phyloP scores from a whole-genome alignment of 2,329 filamentous ascomycete species.

The Xylaria sp. region DNA sequence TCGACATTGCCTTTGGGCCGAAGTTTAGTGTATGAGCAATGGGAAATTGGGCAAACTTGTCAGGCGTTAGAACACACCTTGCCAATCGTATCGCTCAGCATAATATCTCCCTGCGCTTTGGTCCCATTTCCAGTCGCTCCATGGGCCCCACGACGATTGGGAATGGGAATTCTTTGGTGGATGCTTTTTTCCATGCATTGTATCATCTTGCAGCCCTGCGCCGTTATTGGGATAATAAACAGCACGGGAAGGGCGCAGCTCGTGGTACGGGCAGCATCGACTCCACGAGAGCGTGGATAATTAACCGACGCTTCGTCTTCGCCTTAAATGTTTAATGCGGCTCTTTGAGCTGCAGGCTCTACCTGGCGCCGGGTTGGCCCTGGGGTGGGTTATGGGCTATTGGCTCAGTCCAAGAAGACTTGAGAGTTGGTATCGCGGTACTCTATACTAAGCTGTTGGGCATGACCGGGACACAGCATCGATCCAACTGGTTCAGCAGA shows the following conservation, averaged over 20 bases:
- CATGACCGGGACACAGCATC: constrained; percentile 8
- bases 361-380: constrained; percentile 36
- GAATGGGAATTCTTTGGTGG: constrained; percentile 38
- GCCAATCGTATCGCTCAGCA: constrained; percentile 40
- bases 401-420: constrained; percentile 30
- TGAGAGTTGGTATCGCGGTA: constrained; percentile 31
- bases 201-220: constrained; percentile 46
- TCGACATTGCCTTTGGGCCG: constrained; percentile 28
- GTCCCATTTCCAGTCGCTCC: constrained; percentile 47
- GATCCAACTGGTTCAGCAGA: constrained; percentile 9
- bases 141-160: constrained; percentile 38
- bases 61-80: constrained; percentile 42
- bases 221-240: constrained; percentile 41
- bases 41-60: constrained; percentile 7
- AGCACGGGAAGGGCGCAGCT: constrained; percentile 38
- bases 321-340: constrained; percentile 48
- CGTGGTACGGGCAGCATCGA: constrained; percentile 38
- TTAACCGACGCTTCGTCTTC: constrained; percentile 39
- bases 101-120: constrained; percentile 42
- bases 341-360: constrained; percentile 42
- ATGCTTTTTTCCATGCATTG: constrained; percentile 47
- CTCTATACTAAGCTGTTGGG: constrained; percentile 21
- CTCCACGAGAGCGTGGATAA: constrained; percentile 39
- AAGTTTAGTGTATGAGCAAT: constrained; percentile 17
- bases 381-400: constrained; percentile 32